Evolutionary conservation across 305 asterid species (phyloP).

Genomic region (Plantago coronopus): DNA sequence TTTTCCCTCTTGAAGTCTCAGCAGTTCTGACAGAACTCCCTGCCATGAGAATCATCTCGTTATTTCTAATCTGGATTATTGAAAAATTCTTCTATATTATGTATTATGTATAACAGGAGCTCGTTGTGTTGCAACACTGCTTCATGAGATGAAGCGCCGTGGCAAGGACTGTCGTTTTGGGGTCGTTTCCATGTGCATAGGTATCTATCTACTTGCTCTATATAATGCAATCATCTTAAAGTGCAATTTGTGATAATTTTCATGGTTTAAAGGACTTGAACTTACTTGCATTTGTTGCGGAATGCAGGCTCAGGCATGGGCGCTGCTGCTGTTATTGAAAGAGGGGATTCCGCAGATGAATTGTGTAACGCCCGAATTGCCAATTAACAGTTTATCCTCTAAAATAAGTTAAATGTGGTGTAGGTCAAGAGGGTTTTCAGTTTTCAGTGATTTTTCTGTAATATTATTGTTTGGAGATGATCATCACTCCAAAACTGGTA

Average conservation of each 20-base stretch:
- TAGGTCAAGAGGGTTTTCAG: too few relatives aligned
- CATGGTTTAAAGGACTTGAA: too few relatives aligned
- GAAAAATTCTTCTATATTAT: too few relatives aligned
- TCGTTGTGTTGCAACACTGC: constrained; percentile 79
- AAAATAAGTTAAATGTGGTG: too few relatives aligned
- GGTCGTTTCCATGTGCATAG: constrained; percentile 93
- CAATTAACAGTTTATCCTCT: constrained; percentile 30
- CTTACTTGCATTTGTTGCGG: constrained; percentile 14
- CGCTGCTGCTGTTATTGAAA: constrained; percentile 91
- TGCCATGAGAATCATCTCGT: not conserved
- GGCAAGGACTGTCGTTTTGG: constrained; percentile 85
- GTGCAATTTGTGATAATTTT: too few relatives aligned
- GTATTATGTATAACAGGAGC: constrained; percentile 47
- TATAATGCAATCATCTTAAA: not conserved
- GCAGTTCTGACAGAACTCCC: too few relatives aligned
- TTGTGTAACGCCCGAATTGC: constrained; percentile 40
- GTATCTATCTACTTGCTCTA: constrained; percentile 33
- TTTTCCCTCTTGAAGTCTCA: too few relatives aligned
- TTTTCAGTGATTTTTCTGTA: too few relatives aligned
- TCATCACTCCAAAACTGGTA: too few relatives aligned
- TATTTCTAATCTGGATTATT: not conserved
- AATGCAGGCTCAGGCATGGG: constrained; percentile 89
- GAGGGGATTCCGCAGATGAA: constrained; percentile 68
- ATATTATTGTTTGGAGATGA: too few relatives aligned
- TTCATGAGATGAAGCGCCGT: constrained; percentile 88